Evolutionary conservation across 768 basidiomycete species (phyloP).

Genomic region (Strobilomyces confusus): DNA sequence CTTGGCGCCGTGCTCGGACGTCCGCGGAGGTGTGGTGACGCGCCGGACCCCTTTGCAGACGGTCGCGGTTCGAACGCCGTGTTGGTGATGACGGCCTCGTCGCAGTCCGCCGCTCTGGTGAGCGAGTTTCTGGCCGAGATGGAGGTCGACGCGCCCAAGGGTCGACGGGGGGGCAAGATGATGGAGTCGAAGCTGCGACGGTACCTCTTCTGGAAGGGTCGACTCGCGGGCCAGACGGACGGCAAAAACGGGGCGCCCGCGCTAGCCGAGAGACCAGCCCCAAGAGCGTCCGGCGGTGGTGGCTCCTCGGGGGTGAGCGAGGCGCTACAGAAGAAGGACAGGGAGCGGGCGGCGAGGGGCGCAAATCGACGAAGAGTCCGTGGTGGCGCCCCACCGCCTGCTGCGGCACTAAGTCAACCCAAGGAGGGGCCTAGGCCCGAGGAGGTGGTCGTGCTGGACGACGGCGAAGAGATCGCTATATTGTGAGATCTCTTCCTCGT

Average conservation of each 20-base stretch:
- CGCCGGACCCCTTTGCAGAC: constrained; percentile 16
- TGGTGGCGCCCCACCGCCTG: constrained; percentile 54
- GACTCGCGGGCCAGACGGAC: constrained; percentile 29
- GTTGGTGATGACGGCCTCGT: constrained; percentile 85
- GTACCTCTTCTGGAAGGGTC: constrained; percentile 82
- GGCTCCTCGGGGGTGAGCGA: constrained; percentile 48
- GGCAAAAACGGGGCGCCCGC: constrained; percentile 2
- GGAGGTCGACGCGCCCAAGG: constrained; percentile 53
- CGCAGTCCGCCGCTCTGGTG: constrained; percentile 67
- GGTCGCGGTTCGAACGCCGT: constrained; percentile 66
- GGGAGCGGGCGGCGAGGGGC: constrained; percentile 51
- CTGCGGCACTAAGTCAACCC: constrained; percentile 5
- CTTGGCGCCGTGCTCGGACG: no score
- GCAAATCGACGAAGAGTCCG: constrained; percentile 70
- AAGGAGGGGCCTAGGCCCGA: constrained; percentile 10
- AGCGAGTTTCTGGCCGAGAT: constrained; percentile 73
- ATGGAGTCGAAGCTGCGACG: constrained; percentile 69
- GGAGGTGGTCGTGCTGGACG: constrained; percentile 16
- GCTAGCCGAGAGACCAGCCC: constrained; percentile 1
- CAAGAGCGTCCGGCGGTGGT: constrained; percentile 15
- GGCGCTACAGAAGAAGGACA: constrained; percentile 75
- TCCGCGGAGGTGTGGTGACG: no score
- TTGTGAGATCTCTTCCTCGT: constrained; percentile 44
- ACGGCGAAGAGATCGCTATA: constrained; percentile 43
- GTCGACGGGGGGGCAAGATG: constrained; percentile 66